These are phyloP conservation scores for Magnaporthales sp. DNA, from an alignment of 2,329 filamentous ascomycete genomes.

Conservation along the genomic window DNA sequence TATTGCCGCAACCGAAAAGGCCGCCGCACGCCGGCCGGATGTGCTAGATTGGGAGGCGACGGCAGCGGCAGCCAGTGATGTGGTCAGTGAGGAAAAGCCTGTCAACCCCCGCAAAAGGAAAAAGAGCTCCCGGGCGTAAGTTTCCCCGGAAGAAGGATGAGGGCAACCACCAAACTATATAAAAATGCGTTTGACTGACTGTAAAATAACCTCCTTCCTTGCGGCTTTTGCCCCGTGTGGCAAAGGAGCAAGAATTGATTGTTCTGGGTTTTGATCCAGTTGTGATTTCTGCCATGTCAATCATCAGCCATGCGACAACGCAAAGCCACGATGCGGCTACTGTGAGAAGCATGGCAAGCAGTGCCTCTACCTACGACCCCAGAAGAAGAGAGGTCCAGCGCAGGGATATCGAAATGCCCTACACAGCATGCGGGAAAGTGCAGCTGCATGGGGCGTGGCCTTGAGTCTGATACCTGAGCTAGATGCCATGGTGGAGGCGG, in stretches of 20 bases:
- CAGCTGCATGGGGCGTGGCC: slow-evolving; percentile 27
- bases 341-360: slow-evolving; percentile 30
- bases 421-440: slow-evolving; percentile 28
- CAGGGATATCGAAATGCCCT: slow-evolving; percentile 28
- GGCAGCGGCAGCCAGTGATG: slow-evolving; percentile 8
- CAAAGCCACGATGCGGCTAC: slow-evolving; percentile 34
- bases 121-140: slow-evolving; percentile 25
- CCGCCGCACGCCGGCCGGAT: background rate
- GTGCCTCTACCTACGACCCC: slow-evolving; percentile 27
- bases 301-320: slow-evolving; percentile 39
- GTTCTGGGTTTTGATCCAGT: slow-evolving; percentile 15
- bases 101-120: slow-evolving; percentile 25
- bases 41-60: slow-evolving; percentile 7
- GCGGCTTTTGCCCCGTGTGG: background rate
- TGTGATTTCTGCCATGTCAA: slow-evolving; percentile 39
- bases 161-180: background rate
- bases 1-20: background rate
- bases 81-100: slow-evolving; percentile 6
- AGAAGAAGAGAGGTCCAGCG: slow-evolving; percentile 27
- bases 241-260: background rate
- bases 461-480: slow-evolving; percentile 25
- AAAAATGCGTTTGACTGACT: background rate
- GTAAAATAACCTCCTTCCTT: background rate
- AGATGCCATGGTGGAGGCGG: slow-evolving; percentile 25
- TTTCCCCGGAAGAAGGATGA: slow-evolving; percentile 3